Evolutionary conservation across 768 basidiomycete species (phyloP), one percentile per base, ranked within the genome.

Genomic region (Cubamyces lactineus): DNA sequence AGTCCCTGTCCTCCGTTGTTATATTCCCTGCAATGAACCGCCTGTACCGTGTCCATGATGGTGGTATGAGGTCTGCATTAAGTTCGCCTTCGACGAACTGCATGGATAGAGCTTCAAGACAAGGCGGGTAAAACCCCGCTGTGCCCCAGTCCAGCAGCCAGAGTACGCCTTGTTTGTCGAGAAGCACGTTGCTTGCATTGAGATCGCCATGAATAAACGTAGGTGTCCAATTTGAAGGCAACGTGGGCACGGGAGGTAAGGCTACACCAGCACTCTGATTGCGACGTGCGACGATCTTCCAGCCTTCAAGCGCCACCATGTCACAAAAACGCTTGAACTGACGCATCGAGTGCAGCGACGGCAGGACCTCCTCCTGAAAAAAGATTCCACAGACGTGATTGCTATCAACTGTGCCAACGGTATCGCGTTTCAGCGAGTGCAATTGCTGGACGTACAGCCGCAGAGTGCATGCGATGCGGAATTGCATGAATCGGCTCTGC

Each of bases 381-480:
- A 66, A 30, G 17, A 47, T 30, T 13, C 66, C 63, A 24, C 48
- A 12, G 11, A 62, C 48, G 28, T 17, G 26, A 39, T 52, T 63
- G 13, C 43, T 57, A 39, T 54, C 39, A 19, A 67, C 47, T 2
- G 48, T 15, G 30, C 62, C 66, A 15, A 53, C 45, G 7, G 30
- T 45, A 6, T 16, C 41, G 9, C 47, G 41, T 11, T 17, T 58
- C 42, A 66, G 53, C 6, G 46, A 19, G 16, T 54, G 68, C 24
- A 67, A 16, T 53, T 67, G 66, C 30, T 52, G 50, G 43, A 66
- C 16, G 59, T 67, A 67, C 26, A 53, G 28, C 11, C 66, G 66
- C n/a, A 67, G 55, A 13, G 66, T 67, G 61, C 64, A 67, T 11
- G 61, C 63, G 21, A 62, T 59, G 24, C 66, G 66, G 48, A 67